These are phyloP conservation scores for Leavenworthia alabamica DNA, from an alignment of 345 rosid genomes.

Conservation along the genomic window DNA sequence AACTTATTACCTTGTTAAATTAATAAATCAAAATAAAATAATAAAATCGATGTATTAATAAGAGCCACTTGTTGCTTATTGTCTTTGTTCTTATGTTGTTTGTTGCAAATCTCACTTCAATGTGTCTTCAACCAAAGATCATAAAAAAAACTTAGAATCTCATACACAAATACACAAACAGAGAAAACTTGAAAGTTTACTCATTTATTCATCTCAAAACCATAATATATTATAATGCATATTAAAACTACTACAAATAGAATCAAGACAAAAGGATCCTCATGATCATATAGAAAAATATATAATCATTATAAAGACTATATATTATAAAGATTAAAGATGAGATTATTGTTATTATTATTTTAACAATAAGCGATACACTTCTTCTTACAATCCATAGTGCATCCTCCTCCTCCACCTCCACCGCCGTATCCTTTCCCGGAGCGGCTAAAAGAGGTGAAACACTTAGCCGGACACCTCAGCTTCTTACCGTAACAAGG, in stretches of 20 bases:
- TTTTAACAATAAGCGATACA: slow-evolving; percentile 77
- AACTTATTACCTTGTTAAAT: too few species aligned
- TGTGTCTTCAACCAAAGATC: background rate
- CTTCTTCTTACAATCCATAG: slow-evolving; percentile 90
- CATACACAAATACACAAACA: background rate
- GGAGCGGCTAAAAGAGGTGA: slow-evolving; percentile 70
- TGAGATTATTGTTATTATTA: background rate
- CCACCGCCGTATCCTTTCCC: slow-evolving; percentile 93
- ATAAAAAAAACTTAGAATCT: background rate
- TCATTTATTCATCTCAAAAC: slow-evolving; percentile 25
- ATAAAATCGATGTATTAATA: background rate
- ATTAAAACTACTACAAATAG: background rate
- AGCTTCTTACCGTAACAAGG: slow-evolving; percentile 79
- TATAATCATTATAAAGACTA: slow-evolving; percentile 16
- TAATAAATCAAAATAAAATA: too few species aligned
- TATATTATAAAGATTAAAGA: slow-evolving; percentile 22
- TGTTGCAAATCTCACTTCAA: background rate
- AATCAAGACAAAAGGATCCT: slow-evolving; percentile 24
- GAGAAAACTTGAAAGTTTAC: slow-evolving; percentile 13
- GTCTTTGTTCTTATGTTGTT: background rate
- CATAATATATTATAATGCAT: slow-evolving; percentile 10
- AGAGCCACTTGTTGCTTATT: background rate
- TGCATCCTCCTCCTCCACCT: slow-evolving; percentile 96
- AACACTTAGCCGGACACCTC: slow-evolving; percentile 91
- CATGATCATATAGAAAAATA: slow-evolving; percentile 6